Conservation (phyloP, 768 basidiomycete genomes). For the Boletus reticulatus region DNA sequence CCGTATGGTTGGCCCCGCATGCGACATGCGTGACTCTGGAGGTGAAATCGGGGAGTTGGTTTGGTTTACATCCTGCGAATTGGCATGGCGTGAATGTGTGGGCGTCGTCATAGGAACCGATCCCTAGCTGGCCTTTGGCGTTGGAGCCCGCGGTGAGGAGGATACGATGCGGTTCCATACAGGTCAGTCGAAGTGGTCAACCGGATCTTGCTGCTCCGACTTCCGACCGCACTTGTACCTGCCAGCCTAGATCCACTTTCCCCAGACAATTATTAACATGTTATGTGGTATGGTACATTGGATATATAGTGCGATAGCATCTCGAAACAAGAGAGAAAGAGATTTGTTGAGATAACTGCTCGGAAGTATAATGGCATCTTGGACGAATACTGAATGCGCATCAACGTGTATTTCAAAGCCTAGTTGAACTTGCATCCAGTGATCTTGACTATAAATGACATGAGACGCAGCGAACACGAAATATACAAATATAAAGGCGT, state of each 20-base stretch:
- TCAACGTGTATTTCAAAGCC: background rate
- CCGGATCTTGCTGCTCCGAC: background rate
- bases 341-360: constrained; percentile 16
- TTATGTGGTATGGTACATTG: constrained; percentile 17
- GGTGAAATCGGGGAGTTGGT: constrained; percentile 24
- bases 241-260: background rate
- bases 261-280: background rate
- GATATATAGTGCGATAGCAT: constrained; percentile 13
- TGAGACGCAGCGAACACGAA: constrained; percentile 4
- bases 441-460: constrained; percentile 44
- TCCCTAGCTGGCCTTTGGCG: constrained; percentile 46
- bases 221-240: background rate
- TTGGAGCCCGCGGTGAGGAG: constrained; percentile 49
- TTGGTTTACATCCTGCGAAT: constrained; percentile 26
- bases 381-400: background rate
- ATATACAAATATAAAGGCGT: constrained; percentile 12
- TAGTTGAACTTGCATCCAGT: constrained; percentile 53
- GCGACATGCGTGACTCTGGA: constrained; percentile 49
- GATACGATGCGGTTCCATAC: background rate
- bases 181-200: too few relatives aligned
- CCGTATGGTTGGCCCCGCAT: constrained; percentile 78
- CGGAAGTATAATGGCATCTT: background rate
- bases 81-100: constrained; percentile 38
- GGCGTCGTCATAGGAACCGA: constrained; percentile 37
- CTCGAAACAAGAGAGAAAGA: constrained; percentile 3